A percentile compares a stretch with the other conserved stretches of the same genome.
phyloP scores from a whole-genome alignment of 345 rosid genomes.

The Gossypium longicalyx region DNA sequence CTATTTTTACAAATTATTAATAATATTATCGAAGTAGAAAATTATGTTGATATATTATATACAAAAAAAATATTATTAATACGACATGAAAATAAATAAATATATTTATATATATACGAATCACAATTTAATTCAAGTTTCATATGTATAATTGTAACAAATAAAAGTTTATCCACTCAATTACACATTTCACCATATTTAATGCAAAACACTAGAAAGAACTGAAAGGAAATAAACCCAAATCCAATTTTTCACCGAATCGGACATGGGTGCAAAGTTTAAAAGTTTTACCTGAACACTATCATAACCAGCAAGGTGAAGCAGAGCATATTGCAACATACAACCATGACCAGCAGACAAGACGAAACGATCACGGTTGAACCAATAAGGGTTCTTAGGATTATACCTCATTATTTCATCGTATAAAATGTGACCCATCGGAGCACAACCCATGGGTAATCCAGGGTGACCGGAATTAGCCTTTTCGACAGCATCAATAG shows the following conservation, averaged over 20 bases:
- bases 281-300: constrained; percentile 51
- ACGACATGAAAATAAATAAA: too few relatives aligned
- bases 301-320: constrained; percentile 96
- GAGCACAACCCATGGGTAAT: constrained; percentile 97
- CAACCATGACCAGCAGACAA: constrained; percentile 97
- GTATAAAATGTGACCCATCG: constrained; percentile 78
- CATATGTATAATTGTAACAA: too few relatives aligned
- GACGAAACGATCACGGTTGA: constrained; percentile 91
- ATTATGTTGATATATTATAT: too few relatives aligned
- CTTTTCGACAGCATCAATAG: constrained; percentile 92
- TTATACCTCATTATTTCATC: constrained; percentile 90
- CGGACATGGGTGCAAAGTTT: neutral
- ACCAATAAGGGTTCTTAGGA: constrained; percentile 96
- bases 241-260: neutral
- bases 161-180: too few relatives aligned
- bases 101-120: too few relatives aligned
- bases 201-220: neutral
- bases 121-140: too few relatives aligned
- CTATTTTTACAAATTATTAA: too few relatives aligned
- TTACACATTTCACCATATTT: too few relatives aligned
- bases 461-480: constrained; percentile 97
- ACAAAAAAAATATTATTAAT: too few relatives aligned
- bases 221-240: neutral
- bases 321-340: constrained; percentile 88
- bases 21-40: fast-evolving